phyloP scores from a whole-genome alignment of 495 filamentous ascomycete species.

The Margaritispora aquatica region DNA sequence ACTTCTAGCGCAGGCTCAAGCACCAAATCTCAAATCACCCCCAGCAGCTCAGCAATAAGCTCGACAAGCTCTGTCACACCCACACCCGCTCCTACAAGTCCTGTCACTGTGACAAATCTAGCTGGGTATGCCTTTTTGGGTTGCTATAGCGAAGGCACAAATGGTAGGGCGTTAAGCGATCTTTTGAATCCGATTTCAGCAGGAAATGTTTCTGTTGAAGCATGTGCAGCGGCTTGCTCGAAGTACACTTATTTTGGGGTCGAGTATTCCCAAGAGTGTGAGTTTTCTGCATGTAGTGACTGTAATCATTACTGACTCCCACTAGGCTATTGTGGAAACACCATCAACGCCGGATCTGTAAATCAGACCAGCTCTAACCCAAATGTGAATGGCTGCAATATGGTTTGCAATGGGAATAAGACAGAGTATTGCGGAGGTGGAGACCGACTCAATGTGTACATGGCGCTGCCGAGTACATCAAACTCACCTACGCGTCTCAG shows the following conservation, averaged over 20 bases:
- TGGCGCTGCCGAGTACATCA: slow-evolving; percentile 7
- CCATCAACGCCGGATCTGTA: slow-evolving; percentile 32
- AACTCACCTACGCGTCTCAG: no score
- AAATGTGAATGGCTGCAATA: slow-evolving; percentile 8
- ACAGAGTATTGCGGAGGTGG: slow-evolving; percentile 29
- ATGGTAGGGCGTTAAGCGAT: neutral
- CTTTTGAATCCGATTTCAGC: slow-evolving; percentile 27
- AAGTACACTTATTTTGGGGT: slow-evolving; percentile 39
- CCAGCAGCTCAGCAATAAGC: neutral
- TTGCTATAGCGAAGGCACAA: slow-evolving; percentile 37
- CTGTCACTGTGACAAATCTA: slow-evolving; percentile 15
- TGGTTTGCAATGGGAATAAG: slow-evolving; percentile 1
- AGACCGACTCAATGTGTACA: slow-evolving; percentile 21
- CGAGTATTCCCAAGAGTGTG: slow-evolving; percentile 41
- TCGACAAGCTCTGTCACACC: neutral
- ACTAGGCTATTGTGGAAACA: slow-evolving; percentile 40
- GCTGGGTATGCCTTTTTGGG: slow-evolving; percentile 17
- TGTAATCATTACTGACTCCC: neutral
- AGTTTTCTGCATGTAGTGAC: neutral
- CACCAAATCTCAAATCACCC: neutral
- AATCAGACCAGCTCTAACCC: slow-evolving; percentile 7
- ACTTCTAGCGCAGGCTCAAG: neutral
- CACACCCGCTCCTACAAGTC: slow-evolving; percentile 15
- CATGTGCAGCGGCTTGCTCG: slow-evolving; percentile 32
- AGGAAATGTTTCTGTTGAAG: slow-evolving; percentile 42